A percentile compares a stretch with the other conserved stretches of the same genome.
Conservation (phyloP, 129 eudicot species). For the Daucus carota region DNA sequence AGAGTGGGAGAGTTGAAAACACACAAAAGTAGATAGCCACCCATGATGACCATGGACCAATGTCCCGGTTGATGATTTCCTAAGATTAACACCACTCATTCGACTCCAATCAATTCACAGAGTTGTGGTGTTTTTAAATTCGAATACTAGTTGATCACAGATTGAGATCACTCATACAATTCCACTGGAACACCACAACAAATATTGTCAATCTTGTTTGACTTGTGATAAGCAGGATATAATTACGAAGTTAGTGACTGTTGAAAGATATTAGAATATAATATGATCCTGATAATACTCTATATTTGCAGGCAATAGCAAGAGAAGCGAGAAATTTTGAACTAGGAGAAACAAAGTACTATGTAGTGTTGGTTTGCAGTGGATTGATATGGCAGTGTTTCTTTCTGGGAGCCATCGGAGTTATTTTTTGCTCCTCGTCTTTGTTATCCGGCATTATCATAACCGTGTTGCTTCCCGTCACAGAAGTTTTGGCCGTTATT, state of each 20-base stretch:
- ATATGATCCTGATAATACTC: no score
- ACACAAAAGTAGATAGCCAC: not conserved
- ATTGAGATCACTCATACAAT: not conserved
- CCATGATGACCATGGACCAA: not conserved
- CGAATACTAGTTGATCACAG: no score
- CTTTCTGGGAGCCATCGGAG: conserved; percentile 42
- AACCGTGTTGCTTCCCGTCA: conserved; percentile 32
- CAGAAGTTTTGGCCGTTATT: conserved; percentile 29
- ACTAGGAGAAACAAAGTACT: conserved; percentile 31
- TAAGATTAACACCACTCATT: not conserved
- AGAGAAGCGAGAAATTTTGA: conserved; percentile 25
- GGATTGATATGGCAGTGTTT: conserved; percentile 44
- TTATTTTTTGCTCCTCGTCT: conserved; percentile 36
- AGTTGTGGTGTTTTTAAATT: no score
- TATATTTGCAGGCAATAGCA: conserved; percentile 18
- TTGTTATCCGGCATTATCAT: conserved; percentile 37
- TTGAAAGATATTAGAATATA: no score
- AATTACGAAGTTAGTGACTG: no score
- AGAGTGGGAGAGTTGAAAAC: not conserved
- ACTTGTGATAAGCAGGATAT: not conserved
- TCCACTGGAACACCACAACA: no score
- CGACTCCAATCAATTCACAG: no score
- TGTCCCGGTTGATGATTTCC: not conserved
- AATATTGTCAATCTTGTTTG: no score
- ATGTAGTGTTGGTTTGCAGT: conserved; percentile 20